Evolutionary conservation across 495 filamentous ascomycete genomes (phyloP).

Genomic region (Trichoderma gamsii): DNA sequence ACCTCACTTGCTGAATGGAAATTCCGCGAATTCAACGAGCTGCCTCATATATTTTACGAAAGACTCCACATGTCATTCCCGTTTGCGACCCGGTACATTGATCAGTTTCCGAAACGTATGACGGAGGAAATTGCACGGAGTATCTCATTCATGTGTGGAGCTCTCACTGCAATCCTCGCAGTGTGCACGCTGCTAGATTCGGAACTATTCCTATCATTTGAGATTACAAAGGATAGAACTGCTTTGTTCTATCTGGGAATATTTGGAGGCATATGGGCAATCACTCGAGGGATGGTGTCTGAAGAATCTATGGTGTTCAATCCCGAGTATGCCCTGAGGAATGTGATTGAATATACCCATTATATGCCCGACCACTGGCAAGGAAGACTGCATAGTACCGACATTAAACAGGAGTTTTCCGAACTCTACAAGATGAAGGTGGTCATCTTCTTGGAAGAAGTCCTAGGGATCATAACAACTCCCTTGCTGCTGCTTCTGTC

Average conservation of each 20-base stretch:
- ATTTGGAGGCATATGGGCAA: conserved; percentile 68
- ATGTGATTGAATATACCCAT: conserved; percentile 86
- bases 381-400: conserved; percentile 79
- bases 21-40: conserved; percentile 96
- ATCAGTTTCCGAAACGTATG: conserved; percentile 95
- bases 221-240: conserved; percentile 77
- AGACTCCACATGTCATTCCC: conserved; percentile 92
- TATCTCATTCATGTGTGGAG: conserved; percentile 79
- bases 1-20: conserved; percentile 96
- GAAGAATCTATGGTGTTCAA: conserved; percentile 89
- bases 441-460: conserved; percentile 85
- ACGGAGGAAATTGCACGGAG: conserved; percentile 75
- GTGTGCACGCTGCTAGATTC: conserved; percentile 77
- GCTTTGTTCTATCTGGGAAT: conserved; percentile 73
- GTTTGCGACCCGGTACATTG: conserved; percentile 83
- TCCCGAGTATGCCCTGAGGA: conserved; percentile 78
- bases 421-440: conserved; percentile 82
- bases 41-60: conserved; percentile 83
- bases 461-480: conserved; percentile 84
- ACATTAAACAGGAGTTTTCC: conserved; percentile 78
- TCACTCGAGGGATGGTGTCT: conserved; percentile 70
- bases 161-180: conserved; percentile 75
- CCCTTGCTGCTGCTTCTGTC: conserved; percentile 85
- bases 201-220: conserved; percentile 85
- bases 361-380: conserved; percentile 86